A percentile compares a stretch with the other conserved stretches of the same genome.
These are phyloP conservation scores for Nannizzia gypsea DNA, from an alignment of 2,329 filamentous ascomycete species.

Conservation along the genomic window DNA sequence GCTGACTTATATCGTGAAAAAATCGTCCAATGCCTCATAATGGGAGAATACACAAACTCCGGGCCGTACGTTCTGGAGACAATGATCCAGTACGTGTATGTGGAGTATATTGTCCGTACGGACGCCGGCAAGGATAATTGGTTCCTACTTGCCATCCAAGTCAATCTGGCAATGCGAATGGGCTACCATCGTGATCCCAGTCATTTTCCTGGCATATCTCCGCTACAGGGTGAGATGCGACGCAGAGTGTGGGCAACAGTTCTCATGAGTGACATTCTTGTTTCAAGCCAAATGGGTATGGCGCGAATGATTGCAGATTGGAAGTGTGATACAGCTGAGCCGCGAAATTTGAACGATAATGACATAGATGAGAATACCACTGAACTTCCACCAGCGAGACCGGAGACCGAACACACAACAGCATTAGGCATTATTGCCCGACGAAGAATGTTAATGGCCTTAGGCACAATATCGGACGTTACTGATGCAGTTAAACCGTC, in stretches of 20 bases:
- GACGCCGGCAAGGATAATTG: conserved; percentile 46
- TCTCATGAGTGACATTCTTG: conserved; percentile 48
- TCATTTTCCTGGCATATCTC: conserved; percentile 42
- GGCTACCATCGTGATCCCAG: conserved; percentile 49
- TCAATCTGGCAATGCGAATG: conserved; percentile 50
- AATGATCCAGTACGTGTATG: conserved; percentile 44
- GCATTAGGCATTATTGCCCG: conserved; percentile 29
- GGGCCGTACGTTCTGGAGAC: conserved; percentile 43
- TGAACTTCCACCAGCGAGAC: conserved; percentile 43
- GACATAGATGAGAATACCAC: conserved; percentile 44
- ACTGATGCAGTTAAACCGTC: conserved; percentile 24
- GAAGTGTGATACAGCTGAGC: conserved; percentile 48
- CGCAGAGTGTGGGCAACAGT: conserved; percentile 32
- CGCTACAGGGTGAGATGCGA: conserved; percentile 46
- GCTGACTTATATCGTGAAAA: conserved; percentile 18
- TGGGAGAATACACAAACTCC: conserved; percentile 44
- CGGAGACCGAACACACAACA: conserved; percentile 43
- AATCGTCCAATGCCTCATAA: conserved; percentile 43
- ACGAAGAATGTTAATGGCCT: conserved; percentile 24
- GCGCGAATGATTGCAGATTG: conserved; percentile 50
- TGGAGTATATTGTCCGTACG: conserved; percentile 41
- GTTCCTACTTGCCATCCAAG: conserved; percentile 43
- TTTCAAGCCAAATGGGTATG: conserved; percentile 53
- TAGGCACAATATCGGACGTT: conserved; percentile 30
- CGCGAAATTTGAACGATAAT: conserved; percentile 48